phyloP scores from a whole-genome alignment of 139 green algal genomes.

The Volvox reticuliferus region DNA sequence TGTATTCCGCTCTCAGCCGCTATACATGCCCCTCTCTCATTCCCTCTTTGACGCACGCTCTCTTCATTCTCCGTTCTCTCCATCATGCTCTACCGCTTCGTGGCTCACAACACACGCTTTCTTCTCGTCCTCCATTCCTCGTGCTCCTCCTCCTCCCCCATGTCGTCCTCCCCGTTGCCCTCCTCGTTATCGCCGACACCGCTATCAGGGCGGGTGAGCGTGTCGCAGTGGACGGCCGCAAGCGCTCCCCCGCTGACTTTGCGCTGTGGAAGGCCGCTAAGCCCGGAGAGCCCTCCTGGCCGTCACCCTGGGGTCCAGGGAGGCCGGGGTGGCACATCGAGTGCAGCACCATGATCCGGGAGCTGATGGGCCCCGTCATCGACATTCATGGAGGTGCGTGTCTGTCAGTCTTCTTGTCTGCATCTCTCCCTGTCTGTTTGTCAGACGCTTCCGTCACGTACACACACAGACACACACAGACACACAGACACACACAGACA shows the following conservation, averaged over 20 bases:
- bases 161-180: background rate
- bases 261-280: conserved; percentile 98
- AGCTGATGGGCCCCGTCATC: conserved; percentile 84
- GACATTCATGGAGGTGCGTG: conserved; percentile 91
- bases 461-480: no score
- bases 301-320: conserved; percentile 92
- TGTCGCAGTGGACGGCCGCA: conserved; percentile 90
- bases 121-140: background rate
- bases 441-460: background rate
- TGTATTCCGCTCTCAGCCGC: no score
- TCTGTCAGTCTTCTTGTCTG: background rate
- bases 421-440: background rate
- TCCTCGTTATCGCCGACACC: background rate
- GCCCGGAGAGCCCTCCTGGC: conserved; percentile 91
- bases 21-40: no score
- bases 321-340: conserved; percentile 98
- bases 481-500: background rate
- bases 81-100: background rate
- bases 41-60: no score
- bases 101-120: no score
- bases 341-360: conserved; percentile 93
- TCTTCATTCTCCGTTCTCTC: background rate
- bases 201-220: conserved; percentile 84
- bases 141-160: background rate
- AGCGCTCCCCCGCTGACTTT: conserved; percentile 94